Percentiles rank a stretch among this genome's conserved stretches.
phyloP scores from a whole-genome alignment of 345 rosid species.

The Syzygium grande region DNA sequence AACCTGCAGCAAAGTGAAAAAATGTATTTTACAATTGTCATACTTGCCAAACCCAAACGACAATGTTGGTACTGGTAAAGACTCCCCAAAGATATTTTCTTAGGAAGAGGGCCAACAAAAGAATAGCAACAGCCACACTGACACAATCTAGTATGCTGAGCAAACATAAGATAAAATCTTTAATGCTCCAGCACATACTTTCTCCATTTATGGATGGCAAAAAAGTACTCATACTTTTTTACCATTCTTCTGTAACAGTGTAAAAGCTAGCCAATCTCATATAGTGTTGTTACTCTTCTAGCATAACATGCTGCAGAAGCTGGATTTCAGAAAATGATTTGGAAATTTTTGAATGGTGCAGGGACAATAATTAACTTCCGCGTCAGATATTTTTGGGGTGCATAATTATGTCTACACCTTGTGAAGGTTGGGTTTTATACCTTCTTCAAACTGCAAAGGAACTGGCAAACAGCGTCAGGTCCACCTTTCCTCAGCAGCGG shows the following conservation, averaged over 20 bases:
- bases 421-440: conserved; percentile 19
- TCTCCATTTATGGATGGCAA: neutral
- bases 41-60: neutral
- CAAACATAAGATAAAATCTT: neutral
- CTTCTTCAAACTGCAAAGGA: conserved; percentile 69
- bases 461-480: conserved; percentile 80
- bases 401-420: neutral
- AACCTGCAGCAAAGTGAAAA: neutral
- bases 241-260: neutral
- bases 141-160: neutral
- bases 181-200: neutral
- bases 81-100: neutral
- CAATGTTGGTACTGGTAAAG: neutral
- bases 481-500: conserved; percentile 82
- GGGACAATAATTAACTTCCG: neutral
- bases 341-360: neutral
- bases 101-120: neutral
- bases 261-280: neutral
- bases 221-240: neutral
- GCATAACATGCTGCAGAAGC: neutral
- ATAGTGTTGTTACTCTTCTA: neutral
- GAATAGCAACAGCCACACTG: neutral
- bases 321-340: neutral
- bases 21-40: neutral
- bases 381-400: neutral